phyloP scores from a whole-genome alignment of 164 flowering plant genomes.

The Piper betle region DNA sequence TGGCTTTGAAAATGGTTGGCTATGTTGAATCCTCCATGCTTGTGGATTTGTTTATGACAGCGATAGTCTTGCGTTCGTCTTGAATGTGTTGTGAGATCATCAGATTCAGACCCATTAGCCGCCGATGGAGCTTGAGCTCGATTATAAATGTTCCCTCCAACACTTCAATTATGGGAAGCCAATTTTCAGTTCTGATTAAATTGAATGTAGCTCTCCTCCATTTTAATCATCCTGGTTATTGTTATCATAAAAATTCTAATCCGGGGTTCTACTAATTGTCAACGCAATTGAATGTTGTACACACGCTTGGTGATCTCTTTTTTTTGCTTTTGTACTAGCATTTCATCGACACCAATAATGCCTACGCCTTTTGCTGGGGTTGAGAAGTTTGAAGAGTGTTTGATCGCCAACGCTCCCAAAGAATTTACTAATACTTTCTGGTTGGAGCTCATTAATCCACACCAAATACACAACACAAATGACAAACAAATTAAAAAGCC shows the following conservation, averaged over 20 bases:
- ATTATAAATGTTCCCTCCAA: too few relatives aligned
- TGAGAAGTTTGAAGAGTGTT: background rate
- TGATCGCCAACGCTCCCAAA: background rate
- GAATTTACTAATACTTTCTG: background rate
- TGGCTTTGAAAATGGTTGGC: too few relatives aligned
- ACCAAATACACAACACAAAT: background rate
- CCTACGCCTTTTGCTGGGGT: background rate
- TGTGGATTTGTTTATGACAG: too few relatives aligned
- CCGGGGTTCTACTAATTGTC: background rate
- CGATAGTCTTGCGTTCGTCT: too few relatives aligned
- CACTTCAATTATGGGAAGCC: background rate
- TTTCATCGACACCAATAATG: background rate
- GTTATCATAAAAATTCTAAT: too few relatives aligned
- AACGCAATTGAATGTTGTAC: background rate
- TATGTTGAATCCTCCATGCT: too few relatives aligned
- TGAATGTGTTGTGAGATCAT: too few relatives aligned
- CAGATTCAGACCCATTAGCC: too few relatives aligned
- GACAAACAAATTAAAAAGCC: background rate
- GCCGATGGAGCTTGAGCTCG: too few relatives aligned
- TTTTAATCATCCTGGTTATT: too few relatives aligned
- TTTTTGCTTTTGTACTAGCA: too few relatives aligned
- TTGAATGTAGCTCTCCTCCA: background rate
- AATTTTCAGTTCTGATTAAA: background rate
- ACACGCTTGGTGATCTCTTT: background rate
- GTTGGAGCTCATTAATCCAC: background rate